Percentiles rank a stretch among this genome's conserved stretches.
Evolutionary conservation across 345 rosid genomes (phyloP).

Genomic region (Citrus sp.): DNA sequence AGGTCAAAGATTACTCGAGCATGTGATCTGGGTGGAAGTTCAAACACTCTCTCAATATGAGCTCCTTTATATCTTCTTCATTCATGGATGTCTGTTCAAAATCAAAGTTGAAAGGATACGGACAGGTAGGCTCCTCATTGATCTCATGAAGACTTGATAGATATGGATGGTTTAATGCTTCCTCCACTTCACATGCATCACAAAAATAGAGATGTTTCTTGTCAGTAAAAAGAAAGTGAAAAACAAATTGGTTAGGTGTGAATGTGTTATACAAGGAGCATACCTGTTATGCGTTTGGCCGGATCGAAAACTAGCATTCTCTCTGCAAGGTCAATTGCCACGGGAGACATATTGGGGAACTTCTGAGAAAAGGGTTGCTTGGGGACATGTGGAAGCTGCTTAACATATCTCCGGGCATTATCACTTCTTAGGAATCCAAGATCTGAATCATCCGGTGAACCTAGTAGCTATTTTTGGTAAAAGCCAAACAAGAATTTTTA

Average conservation of each 20-base stretch:
- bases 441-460: slow-evolving; percentile 85
- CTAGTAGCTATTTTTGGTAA: slow-evolving; percentile 50
- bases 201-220: not conserved
- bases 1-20: slow-evolving; percentile 23
- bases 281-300: slow-evolving; percentile 78
- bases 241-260: not conserved
- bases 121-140: slow-evolving; percentile 82
- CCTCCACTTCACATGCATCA: slow-evolving; percentile 50
- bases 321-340: slow-evolving; percentile 80
- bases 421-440: slow-evolving; percentile 82
- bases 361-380: slow-evolving; percentile 65
- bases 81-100: slow-evolving; percentile 62
- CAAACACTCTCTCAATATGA: slow-evolving; percentile 66
- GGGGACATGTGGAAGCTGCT: slow-evolving; percentile 67
- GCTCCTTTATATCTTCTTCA: slow-evolving; percentile 82
- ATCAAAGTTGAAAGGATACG: slow-evolving; percentile 62
- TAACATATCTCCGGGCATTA: slow-evolving; percentile 72
- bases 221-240: slow-evolving; percentile 3
- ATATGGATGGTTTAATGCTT: slow-evolving; percentile 73
- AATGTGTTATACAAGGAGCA: not conserved
- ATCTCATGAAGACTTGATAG: slow-evolving; percentile 87
- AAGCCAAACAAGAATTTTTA: not conserved
- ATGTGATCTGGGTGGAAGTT: slow-evolving; percentile 46
- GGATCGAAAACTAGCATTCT: slow-evolving; percentile 89
- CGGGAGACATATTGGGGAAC: slow-evolving; percentile 57